A percentile compares a stretch with the other conserved stretches of the same genome.
phyloP scores from a whole-genome alignment of 1,284 basidiomycete genomes.

The Cystobasidiaceae sp. region DNA sequence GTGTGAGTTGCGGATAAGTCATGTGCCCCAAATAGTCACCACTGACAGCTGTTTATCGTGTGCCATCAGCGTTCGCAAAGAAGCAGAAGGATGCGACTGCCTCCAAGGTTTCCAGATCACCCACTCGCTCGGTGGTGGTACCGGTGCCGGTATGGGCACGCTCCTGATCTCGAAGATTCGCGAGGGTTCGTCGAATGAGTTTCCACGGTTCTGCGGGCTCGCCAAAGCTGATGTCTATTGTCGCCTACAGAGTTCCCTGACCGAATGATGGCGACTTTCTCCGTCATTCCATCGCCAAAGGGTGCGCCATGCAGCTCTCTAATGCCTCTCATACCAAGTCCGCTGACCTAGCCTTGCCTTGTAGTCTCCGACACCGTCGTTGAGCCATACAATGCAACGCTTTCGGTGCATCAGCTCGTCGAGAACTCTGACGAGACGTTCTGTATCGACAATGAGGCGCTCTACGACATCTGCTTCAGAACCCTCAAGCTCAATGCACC shows the following conservation, averaged over 20 bases:
- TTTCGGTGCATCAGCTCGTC: conserved; percentile 59
- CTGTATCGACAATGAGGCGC: conserved; percentile 88
- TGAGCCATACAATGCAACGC: conserved; percentile 60
- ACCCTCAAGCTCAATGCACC: conserved; percentile 91
- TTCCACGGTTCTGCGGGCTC: no score
- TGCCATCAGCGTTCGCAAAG: conserved; percentile 51
- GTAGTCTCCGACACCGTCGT: conserved; percentile 57
- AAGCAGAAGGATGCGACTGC: conserved; percentile 57
- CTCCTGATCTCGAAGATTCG: conserved; percentile 60
- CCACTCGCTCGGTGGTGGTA: conserved; percentile 60
- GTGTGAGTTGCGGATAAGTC: conserved; percentile 43
- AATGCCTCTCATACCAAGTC: background rate
- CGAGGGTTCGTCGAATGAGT: conserved; percentile 61
- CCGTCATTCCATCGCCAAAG: conserved; percentile 59
- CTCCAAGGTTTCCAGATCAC: conserved; percentile 60
- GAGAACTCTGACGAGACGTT: conserved; percentile 62
- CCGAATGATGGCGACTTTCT: conserved; percentile 61
- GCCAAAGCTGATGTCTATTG: no score
- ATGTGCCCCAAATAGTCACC: conserved; percentile 57
- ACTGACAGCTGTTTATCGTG: conserved; percentile 31
- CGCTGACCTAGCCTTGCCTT: no score
- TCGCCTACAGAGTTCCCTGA: conserved; percentile 56
- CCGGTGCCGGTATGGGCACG: conserved; percentile 60
- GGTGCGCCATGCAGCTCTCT: conserved; percentile 40
- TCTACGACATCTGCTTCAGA: conserved; percentile 97